Evolutionary conservation across 352 stramenopile species (phyloP), one percentile per base, ranked within the genome.

Genomic region (Phytopythium sindhum): DNA sequence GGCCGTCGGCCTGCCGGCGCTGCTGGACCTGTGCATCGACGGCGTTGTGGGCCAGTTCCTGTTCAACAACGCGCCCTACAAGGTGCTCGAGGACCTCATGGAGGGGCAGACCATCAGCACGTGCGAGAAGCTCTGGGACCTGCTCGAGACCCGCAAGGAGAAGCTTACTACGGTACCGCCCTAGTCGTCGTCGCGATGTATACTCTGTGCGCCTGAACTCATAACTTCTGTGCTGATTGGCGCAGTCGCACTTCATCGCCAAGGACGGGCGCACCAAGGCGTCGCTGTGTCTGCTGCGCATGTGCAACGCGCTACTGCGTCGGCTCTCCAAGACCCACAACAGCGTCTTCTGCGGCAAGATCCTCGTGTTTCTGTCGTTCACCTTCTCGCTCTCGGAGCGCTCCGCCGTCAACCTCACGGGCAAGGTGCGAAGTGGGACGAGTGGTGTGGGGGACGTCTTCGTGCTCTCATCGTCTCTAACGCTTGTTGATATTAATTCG

Each of bases 261-360:
- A 75, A 88, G 39, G 63, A 63, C 9, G 77, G 77, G 23, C 87
- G 75, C 8, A 94, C 82, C 41, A 96, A 93, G 68, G 82, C 87
- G 19, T 93, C 87, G 37, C 66, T 96, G 60, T 91, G 84, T 60
- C 58, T 96, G 47, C 68, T 96, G 45, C 72, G 81, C 10, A 87
- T 96, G 72, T 96, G 85, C 73, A 96, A 96, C 60, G 80, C 87
- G 54, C 70, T 96, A 54, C 73, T 96, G 65, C 85, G 87, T 6
- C 84, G 87, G 28, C 65, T 94, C 53, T 96, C 87, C 31, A 94
- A 94, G 75, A 96, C 87, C 26, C 85, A 96, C 67, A 93, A 96
- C 69, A 96, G 82, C 57, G 85, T 96, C n/a, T 96, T 96, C 48
- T 96, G 87, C 51, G 87, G 87, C 47, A 89, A 88, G 65, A 96